phyloP scores from a whole-genome alignment of 306 rosid genomes.

The Sophora flavescens region DNA sequence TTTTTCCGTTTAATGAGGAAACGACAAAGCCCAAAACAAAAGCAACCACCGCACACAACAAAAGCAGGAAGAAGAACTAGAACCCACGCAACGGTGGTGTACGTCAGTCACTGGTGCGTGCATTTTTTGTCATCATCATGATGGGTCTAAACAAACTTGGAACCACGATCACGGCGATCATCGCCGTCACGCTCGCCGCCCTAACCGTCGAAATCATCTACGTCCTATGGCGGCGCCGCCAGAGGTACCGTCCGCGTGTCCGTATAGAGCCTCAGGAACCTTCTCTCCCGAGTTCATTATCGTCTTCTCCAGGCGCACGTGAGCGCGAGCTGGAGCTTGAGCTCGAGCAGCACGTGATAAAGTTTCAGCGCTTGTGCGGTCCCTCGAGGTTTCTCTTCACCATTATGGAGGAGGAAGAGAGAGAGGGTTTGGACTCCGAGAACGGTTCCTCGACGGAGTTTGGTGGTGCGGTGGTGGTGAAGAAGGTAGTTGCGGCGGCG shows the following conservation, averaged over 20 bases:
- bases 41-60: slow-evolving; percentile 23
- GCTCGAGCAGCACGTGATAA: slow-evolving; percentile 47
- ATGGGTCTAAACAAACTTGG: slow-evolving; percentile 57
- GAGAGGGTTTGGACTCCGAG: slow-evolving; percentile 54
- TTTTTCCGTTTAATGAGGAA: not conserved
- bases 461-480: not conserved
- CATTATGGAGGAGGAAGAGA: slow-evolving; percentile 62
- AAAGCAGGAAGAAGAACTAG: slow-evolving; percentile 16
- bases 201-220: slow-evolving; percentile 50
- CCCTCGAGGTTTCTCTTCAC: slow-evolving; percentile 53
- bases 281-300: slow-evolving; percentile 31
- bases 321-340: slow-evolving; percentile 53
- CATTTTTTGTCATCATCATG: slow-evolving; percentile 30
- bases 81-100: not conserved
- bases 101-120: no score
- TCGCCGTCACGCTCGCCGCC: slow-evolving; percentile 47
- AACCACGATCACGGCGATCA: slow-evolving; percentile 42
- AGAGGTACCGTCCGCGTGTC: slow-evolving; percentile 36
- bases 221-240: slow-evolving; percentile 51
- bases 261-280: slow-evolving; percentile 55
- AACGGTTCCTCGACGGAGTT: slow-evolving; percentile 32
- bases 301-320: slow-evolving; percentile 3
- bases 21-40: slow-evolving; percentile 11
- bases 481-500: not conserved
- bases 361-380: slow-evolving; percentile 51